These are phyloP conservation scores for Gracilaria gracilis DNA, from an alignment of 23 red algal genomes.

Conservation along the genomic window DNA sequence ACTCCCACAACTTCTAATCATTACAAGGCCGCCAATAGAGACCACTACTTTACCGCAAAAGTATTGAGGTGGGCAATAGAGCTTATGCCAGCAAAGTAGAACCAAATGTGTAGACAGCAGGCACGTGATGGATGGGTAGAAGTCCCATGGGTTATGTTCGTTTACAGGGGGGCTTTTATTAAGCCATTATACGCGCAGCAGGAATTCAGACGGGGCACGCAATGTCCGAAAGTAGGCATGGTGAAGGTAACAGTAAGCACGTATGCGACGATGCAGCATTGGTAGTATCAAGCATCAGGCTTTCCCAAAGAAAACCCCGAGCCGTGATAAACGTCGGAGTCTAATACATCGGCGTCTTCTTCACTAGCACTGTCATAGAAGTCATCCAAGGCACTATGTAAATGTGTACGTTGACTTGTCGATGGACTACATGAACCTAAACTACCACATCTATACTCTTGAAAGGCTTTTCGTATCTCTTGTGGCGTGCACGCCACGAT, in stretches of 20 bases:
- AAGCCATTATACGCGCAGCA: not conserved
- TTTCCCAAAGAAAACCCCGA: constrained; percentile 38
- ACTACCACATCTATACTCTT: constrained; percentile 66
- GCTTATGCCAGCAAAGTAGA: no score
- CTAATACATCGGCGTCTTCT: not conserved
- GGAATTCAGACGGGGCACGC: not conserved
- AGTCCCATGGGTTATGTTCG: not conserved
- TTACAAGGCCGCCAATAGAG: no score
- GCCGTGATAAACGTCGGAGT: constrained; percentile 2
- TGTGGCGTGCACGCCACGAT: constrained; percentile 54
- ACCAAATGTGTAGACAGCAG: no score
- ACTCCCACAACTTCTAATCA: no score
- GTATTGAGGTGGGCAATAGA: no score
- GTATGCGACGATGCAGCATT: not conserved
- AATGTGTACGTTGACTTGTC: not conserved
- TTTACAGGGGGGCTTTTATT: not conserved
- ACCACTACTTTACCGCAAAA: no score
- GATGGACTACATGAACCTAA: constrained; percentile 52
- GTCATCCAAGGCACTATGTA: constrained; percentile 11
- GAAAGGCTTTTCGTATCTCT: constrained; percentile 53
- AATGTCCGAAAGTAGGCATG: not conserved
- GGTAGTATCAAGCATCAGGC: constrained; percentile 34
- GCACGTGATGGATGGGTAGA: not conserved
- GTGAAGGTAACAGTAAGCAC: not conserved
- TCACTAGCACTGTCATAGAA: constrained; percentile 29